Conservation (phyloP, 108 stramenopile genomes). For the Conticribra guillardii region DNA sequence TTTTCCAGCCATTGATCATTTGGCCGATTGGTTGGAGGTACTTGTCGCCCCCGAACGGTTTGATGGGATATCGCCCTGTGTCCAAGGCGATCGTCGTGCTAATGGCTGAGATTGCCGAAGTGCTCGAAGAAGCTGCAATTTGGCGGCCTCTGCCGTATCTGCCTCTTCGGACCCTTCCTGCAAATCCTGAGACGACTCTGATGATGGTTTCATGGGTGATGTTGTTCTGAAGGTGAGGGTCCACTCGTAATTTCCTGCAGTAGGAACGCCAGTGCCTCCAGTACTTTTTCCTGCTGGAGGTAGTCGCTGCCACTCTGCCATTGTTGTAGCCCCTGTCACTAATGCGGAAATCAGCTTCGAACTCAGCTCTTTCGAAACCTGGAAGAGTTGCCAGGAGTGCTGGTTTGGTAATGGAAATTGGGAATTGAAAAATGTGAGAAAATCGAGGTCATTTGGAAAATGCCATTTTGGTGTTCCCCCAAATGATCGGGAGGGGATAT, state of each 20-base stretch:
- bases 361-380: background rate
- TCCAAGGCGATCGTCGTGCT: background rate
- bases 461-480: constrained; percentile 1
- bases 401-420: constrained; percentile 3
- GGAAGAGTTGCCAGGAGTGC: constrained; percentile 10
- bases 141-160: background rate
- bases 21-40: background rate
- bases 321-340: constrained; percentile 1
- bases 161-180: background rate
- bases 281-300: background rate
- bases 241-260: constrained; percentile 13
- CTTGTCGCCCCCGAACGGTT: background rate
- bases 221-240: constrained; percentile 17
- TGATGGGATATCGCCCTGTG: background rate
- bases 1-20: background rate
- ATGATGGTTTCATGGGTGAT: background rate
- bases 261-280: constrained; percentile 2
- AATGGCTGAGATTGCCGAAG: constrained; percentile 10
- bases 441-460: background rate
- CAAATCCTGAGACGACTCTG: constrained; percentile 4
- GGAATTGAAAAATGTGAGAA: constrained; percentile 2
- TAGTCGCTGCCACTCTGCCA: constrained; percentile 19
- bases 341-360: background rate
- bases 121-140: background rate
- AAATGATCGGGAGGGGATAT: constrained; percentile 13